These are phyloP conservation scores for Choricystis sp. DNA, from an alignment of 139 green algal genomes.

Conservation along the genomic window DNA sequence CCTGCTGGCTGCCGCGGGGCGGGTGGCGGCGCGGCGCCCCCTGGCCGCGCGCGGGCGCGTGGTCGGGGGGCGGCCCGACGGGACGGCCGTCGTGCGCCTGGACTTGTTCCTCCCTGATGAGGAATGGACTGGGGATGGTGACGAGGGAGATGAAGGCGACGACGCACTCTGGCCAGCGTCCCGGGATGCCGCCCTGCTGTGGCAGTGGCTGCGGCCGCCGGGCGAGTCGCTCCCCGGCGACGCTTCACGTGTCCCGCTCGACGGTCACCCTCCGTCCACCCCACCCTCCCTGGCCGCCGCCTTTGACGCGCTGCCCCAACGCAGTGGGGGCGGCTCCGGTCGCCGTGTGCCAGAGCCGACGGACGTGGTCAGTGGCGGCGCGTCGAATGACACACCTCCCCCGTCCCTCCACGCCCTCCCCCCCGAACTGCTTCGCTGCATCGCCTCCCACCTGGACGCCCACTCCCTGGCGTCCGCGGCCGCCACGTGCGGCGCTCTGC, in stretches of 20 bases:
- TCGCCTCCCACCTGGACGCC: slow-evolving; percentile 14
- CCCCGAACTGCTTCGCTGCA: not conserved
- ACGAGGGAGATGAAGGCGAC: no score
- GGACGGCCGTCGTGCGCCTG: not conserved
- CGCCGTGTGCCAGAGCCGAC: not conserved
- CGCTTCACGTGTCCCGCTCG: not conserved
- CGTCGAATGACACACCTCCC: no score
- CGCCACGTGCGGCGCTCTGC: slow-evolving; percentile 20
- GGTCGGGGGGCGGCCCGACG: no score
- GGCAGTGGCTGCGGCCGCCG: not conserved
- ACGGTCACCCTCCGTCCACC: not conserved
- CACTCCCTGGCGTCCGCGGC: slow-evolving; percentile 10
- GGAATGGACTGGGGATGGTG: no score
- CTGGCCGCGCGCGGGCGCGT: no score
- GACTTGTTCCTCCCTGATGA: not conserved
- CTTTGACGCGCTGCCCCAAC: not conserved
- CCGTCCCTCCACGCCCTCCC: not conserved
- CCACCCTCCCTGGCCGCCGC: not conserved
- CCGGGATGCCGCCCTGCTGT: not conserved
- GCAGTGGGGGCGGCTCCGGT: no score
- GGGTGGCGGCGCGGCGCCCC: no score
- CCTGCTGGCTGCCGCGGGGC: no score
- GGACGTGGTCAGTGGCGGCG: not conserved
- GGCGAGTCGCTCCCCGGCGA: not conserved
- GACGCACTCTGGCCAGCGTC: not conserved